These are phyloP conservation scores for Arachnomyces sp. DNA, from an alignment of 2,329 filamentous ascomycete species.

Conservation along the genomic window DNA sequence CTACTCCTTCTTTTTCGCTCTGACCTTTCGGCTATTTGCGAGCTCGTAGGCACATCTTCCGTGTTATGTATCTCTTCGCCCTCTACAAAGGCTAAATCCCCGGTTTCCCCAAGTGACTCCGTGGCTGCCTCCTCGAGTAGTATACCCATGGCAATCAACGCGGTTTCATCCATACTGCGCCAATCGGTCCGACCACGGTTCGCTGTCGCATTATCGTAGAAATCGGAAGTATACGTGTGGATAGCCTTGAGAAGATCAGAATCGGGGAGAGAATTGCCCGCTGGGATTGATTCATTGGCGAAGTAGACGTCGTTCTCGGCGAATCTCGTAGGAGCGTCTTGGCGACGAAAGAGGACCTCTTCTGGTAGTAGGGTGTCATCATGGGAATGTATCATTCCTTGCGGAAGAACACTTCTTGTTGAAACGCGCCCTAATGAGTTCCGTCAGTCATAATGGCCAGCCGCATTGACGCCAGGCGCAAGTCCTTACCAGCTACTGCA, in stretches of 20 bases:
- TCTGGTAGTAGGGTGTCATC: slow-evolving; percentile 44
- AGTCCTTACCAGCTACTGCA: slow-evolving; percentile 45
- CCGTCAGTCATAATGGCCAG: not conserved
- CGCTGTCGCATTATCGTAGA: slow-evolving; percentile 36
- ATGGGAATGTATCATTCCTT: slow-evolving; percentile 17
- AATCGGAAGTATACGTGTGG: slow-evolving; percentile 50
- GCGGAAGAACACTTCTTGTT: slow-evolving; percentile 25
- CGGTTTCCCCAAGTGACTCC: slow-evolving; percentile 46
- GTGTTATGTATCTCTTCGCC: slow-evolving; percentile 25
- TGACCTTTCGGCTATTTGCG: slow-evolving; percentile 1
- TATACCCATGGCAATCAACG: slow-evolving; percentile 52
- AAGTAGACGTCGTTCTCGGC: slow-evolving; percentile 50
- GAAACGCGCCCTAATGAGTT: slow-evolving; percentile 37
- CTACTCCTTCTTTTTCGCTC: slow-evolving; percentile 17
- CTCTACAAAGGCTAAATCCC: slow-evolving; percentile 51
- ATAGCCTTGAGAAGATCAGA: slow-evolving; percentile 50
- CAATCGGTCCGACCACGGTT: slow-evolving; percentile 34
- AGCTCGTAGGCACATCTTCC: slow-evolving; percentile 12
- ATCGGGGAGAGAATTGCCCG: slow-evolving; percentile 39
- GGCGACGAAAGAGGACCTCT: slow-evolving; percentile 49
- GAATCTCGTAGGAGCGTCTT: slow-evolving; percentile 42
- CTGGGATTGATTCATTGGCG: slow-evolving; percentile 39
- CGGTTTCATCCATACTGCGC: slow-evolving; percentile 53
- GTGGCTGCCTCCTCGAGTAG: slow-evolving; percentile 51
- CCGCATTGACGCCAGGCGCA: not conserved